phyloP scores from a whole-genome alignment of 331 rosid genomes.

The Cydonia oblonga region DNA sequence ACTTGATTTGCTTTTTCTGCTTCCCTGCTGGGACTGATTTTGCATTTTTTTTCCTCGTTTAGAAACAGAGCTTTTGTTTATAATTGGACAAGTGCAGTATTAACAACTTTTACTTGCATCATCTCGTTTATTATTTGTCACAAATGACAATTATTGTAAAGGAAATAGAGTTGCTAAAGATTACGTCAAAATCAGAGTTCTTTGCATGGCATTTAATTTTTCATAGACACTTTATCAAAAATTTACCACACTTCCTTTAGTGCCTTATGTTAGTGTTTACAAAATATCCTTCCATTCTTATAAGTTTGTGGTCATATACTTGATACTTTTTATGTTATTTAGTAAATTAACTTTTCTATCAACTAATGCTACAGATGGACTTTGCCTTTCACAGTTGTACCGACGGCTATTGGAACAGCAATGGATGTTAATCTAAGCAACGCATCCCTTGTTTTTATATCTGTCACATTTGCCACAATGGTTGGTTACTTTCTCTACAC shows the following conservation, averaged over 20 bases:
- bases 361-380: slow-evolving; percentile 99
- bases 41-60: not conserved
- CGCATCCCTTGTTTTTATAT: slow-evolving; percentile 87
- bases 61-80: not conserved
- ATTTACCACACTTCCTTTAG: not conserved
- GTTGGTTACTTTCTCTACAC: slow-evolving; percentile 40
- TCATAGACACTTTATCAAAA: not conserved
- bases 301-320: not conserved
- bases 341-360: slow-evolving; percentile 73
- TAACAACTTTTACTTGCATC: not conserved
- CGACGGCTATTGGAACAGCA: slow-evolving; percentile 94
- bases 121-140: not conserved
- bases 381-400: slow-evolving; percentile 99
- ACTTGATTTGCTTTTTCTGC: not conserved
- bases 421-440: slow-evolving; percentile 95
- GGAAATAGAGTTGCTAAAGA: not conserved
- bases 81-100: not conserved
- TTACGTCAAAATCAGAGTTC: not conserved
- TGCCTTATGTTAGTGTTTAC: not conserved
- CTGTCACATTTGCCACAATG: slow-evolving; percentile 99
- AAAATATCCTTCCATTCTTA: not conserved
- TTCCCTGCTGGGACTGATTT: not conserved
- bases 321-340: not conserved
- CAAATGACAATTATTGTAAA: not conserved
- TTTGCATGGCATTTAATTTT: not conserved